phyloP scores from a whole-genome alignment of 176 grass and related monocot genomes.

The Puya raimondii region DNA sequence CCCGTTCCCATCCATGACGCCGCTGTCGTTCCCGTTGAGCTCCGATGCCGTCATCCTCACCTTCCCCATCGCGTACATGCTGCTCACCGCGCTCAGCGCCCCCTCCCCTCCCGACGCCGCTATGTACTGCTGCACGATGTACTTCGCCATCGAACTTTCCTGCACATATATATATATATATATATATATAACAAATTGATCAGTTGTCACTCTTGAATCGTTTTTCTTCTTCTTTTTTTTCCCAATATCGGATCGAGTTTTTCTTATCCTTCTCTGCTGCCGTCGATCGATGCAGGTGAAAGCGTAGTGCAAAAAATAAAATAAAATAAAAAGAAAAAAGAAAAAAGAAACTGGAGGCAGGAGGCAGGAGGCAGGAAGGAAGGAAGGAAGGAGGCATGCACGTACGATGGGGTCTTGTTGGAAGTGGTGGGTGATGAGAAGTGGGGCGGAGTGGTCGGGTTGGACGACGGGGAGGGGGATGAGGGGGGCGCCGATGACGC shows the following conservation, averaged over 20 bases:
- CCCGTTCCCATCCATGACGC: no score
- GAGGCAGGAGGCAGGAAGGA: no score
- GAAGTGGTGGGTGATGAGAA: slow-evolving; percentile 54
- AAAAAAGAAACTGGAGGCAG: neutral
- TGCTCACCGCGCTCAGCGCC: slow-evolving; percentile 65
- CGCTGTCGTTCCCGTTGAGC: slow-evolving; percentile 49
- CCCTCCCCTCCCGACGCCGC: slow-evolving; percentile 89
- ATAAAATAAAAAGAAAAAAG: neutral
- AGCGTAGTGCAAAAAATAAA: no score
- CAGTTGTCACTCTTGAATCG: neutral
- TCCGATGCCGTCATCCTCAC: slow-evolving; percentile 81
- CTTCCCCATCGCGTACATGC: slow-evolving; percentile 96
- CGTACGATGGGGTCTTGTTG: slow-evolving; percentile 68
- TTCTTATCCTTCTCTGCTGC: no score
- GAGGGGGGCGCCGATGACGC: slow-evolving; percentile 93
- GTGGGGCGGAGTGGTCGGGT: slow-evolving; percentile 44
- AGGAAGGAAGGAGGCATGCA: neutral
- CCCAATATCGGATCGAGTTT: no score
- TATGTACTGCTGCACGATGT: slow-evolving; percentile 97
- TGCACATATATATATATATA: slow-evolving; percentile 4
- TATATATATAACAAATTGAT: neutral
- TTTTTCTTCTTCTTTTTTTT: neutral
- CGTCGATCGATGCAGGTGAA: no score
- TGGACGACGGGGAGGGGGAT: slow-evolving; percentile 81
- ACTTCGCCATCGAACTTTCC: slow-evolving; percentile 88